Base-by-base conservation (phyloP, 768 basidiomycete genomes). In the Rhodosporidiobolus sp. region DNA sequence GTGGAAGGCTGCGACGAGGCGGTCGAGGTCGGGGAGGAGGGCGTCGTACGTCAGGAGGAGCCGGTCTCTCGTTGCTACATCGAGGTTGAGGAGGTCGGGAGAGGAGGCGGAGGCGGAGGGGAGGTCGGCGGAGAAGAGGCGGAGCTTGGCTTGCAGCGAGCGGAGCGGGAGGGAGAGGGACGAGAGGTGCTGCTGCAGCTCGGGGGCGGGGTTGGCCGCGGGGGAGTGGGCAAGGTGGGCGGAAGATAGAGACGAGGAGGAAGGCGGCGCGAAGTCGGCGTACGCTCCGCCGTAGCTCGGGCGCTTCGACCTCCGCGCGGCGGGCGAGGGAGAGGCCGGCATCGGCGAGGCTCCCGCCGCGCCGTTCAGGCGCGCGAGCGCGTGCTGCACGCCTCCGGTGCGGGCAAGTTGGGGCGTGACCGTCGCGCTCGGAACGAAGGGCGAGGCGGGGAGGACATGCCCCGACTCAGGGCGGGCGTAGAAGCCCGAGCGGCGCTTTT, bases 201-300 rank as follows among this genome's bases (percentile, higher is more conserved):
- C n/a, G n/a, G n/a, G 67, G 38, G 53, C 30, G 8, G 16, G 8
- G 54, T 30, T 54, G 64, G 34, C 24, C 11, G 28, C 19, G 26
- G 30, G 6, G 54, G 45, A 14, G 57, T 26, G 11, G 17, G n/a
- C 5, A 32, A 14, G 8, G 20, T 30, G 30, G 28, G 54, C 30
- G 20, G 55, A 28, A 6, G 48, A n/a, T n/a, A n/a, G n/a, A n/a
- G n/a, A 49, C 22, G 45, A 14, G 3, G 38, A 22, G 26, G 48
- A 4, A 17, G 67, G 38, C 8, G 61, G 61, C 28, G 64, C 64
- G 30, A 59, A 66, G 57, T 59, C 19, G 57, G 56, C 70, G 64
- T 56, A 65, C 5, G 32, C 17, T n/a, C 56, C 45, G 20, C n/a
- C n/a, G n/a, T n/a, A 61, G 55, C 6, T 28, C 56, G 38, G 56